Evolutionary conservation across 805 yeast genomes (phyloP), one percentile per base, ranked within the genome.

Genomic region (Schizosaccharomyces cryophilus): DNA sequence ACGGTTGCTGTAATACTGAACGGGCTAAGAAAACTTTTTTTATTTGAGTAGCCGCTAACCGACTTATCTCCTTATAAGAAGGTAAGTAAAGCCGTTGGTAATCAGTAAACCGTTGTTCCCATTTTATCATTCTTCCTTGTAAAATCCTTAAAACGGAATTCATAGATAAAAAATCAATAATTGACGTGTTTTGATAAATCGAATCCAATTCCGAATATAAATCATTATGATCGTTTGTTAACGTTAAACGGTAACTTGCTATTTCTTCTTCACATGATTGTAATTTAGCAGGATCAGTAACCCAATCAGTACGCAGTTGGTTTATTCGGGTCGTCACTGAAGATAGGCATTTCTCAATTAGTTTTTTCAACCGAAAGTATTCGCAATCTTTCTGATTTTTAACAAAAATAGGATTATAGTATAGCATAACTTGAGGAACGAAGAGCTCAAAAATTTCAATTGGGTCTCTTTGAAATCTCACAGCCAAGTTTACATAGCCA

Each of bases 21-120:
- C 61, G 61, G 61, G 82, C 88, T 66, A 79, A 71, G 65, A 90
- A 82, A 59, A 89, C 75, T 65, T 83, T 84, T 63, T 82, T 80
- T 66, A 90, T 73, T 68, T 90, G 97, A 66, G 83, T 83, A 3
- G 95, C 85, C 1, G 98, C 89, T 55, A 93, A 85, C 64, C 87
- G 77, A 4, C 95, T 82, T 65, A 93, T 85, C 75, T 93, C 98
- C 67, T 83, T 86, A 69, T 93, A 97, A 7, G 95, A 81, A 0
- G 97, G 97, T 63, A 90, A 77, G 68, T 78, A 93, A 24, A 77
- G 76, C 55, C 77, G 77, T 63, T 86, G 96, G 72, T 93, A 90
- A 6, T 80, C 84, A 45, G 80, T 77, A 66, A 93, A 88, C 62
- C 84, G 95, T 26, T 71, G 66, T 70, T 90, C 95, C 97, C 97